Evolutionary conservation across 1,284 basidiomycete species (phyloP).

Genomic region (Ceratobasidium sp.): DNA sequence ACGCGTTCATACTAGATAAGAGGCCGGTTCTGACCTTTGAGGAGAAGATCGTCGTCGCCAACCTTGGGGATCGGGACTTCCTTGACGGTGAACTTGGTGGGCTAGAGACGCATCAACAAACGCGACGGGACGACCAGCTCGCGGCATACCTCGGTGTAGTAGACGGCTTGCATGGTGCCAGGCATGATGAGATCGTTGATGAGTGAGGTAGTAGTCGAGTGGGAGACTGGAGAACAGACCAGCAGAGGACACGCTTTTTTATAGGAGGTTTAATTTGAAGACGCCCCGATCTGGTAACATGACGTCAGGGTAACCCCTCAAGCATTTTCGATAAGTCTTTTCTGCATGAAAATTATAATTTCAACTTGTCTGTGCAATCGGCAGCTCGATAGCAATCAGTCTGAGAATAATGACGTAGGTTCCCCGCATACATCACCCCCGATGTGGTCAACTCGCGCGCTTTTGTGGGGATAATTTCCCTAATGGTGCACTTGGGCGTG

Average conservation of each 20-base stretch:
- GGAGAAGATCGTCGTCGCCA: constrained; percentile 73
- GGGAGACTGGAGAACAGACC: not conserved
- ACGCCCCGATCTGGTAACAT: constrained; percentile 1
- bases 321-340: constrained; percentile 9
- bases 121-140: not conserved
- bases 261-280: not conserved
- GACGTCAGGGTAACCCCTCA: constrained; percentile 28
- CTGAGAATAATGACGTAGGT: constrained; percentile 24
- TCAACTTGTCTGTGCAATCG: constrained; percentile 11
- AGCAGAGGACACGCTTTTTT: constrained; percentile 2
- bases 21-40: constrained; percentile 66
- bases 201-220: constrained; percentile 1
- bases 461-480: not conserved
- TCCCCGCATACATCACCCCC: constrained; percentile 23
- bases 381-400: constrained; percentile 36
- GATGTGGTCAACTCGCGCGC: not conserved
- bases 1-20: not conserved
- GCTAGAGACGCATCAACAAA: constrained; percentile 59
- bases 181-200: constrained; percentile 50
- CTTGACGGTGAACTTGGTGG: constrained; percentile 72
- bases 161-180: constrained; percentile 67
- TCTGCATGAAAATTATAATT: not conserved
- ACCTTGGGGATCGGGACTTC: constrained; percentile 72
- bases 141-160: constrained; percentile 62
- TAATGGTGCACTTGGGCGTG: not conserved